phyloP scores from a whole-genome alignment of 2,329 filamentous ascomycete genomes.

The Fusarium verrucosum region DNA sequence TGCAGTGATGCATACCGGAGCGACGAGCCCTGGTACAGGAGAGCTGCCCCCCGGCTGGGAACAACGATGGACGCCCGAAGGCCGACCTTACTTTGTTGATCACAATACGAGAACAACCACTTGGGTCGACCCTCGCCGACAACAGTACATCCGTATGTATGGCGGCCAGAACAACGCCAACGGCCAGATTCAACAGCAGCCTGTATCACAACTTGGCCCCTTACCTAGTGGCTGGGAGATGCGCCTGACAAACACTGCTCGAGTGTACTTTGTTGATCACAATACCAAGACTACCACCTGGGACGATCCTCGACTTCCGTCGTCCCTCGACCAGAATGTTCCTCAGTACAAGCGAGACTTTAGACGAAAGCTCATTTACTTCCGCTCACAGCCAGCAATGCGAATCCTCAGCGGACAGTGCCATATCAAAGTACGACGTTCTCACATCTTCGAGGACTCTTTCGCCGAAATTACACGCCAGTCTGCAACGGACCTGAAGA shows the following conservation, averaged over 20 bases:
- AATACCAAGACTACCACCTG: conserved; percentile 99
- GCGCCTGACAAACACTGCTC: conserved; percentile 96
- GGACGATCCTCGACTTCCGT: conserved; percentile 95
- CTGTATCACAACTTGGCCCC: conserved; percentile 94
- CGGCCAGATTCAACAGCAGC: conserved; percentile 94
- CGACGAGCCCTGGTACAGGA: conserved; percentile 89
- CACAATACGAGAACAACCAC: conserved; percentile 98
- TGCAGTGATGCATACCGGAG: conserved; percentile 93
- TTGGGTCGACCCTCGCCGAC: conserved; percentile 96
- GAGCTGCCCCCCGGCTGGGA: conserved; percentile 97
- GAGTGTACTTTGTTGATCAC: conserved; percentile 99
- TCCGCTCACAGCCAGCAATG: conserved; percentile 96
- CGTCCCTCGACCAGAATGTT: conserved; percentile 96
- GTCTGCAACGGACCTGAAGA: conserved; percentile 95
- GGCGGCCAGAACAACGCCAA: conserved; percentile 84
- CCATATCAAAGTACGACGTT: conserved; percentile 95
- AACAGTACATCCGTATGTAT: conserved; percentile 99
- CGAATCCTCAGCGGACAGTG: conserved; percentile 96
- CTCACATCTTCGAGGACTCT: conserved; percentile 98
- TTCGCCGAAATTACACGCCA: conserved; percentile 99
- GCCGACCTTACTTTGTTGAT: conserved; percentile 95
- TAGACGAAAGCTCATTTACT: conserved; percentile 97
- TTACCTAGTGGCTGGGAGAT: conserved; percentile 99
- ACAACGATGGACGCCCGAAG: conserved; percentile 93
- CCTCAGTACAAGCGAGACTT: conserved; percentile 99